Conservation (phyloP, 768 basidiomycete species). For the Hysterangium stoloniferum region DNA sequence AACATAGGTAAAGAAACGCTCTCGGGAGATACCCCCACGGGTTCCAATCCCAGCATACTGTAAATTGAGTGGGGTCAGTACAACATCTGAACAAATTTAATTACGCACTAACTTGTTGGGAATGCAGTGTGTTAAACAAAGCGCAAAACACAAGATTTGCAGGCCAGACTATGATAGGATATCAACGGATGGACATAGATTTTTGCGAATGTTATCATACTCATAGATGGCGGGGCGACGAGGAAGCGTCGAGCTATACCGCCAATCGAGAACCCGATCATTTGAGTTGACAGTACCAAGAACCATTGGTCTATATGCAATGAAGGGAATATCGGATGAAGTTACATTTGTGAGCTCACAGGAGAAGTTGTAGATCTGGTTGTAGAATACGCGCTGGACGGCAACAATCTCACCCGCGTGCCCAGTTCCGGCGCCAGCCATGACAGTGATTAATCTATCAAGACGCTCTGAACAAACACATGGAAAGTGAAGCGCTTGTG, state of each 20-base stretch:
- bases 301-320: slow-evolving; percentile 63
- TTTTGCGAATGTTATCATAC: slow-evolving; percentile 16
- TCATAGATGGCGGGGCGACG: slow-evolving; percentile 51
- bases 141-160: slow-evolving; percentile 67
- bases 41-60: slow-evolving; percentile 44
- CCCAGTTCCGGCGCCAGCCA: slow-evolving; percentile 59
- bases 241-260: slow-evolving; percentile 70
- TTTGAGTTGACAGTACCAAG: slow-evolving; percentile 64
- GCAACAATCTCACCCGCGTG: slow-evolving; percentile 72
- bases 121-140: slow-evolving; percentile 77
- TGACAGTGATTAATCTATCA: slow-evolving; percentile 60
- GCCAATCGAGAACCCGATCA: slow-evolving; percentile 81
- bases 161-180: slow-evolving; percentile 55
- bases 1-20: slow-evolving; percentile 50
- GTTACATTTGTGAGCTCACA: slow-evolving; percentile 36
- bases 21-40: slow-evolving; percentile 47
- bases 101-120: slow-evolving; percentile 33
- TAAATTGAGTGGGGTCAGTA: slow-evolving; percentile 12
- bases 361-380: slow-evolving; percentile 52
- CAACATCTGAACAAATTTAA: too few species aligned
- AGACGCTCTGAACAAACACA: slow-evolving; percentile 10
- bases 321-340: not conserved
- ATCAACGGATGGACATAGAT: not conserved
- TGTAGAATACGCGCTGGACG: slow-evolving; percentile 66
- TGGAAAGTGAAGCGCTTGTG: slow-evolving; percentile 15